phyloP scores from a whole-genome alignment of 202 grass and related monocot species.

The Miscanthus sacchariflorus region DNA sequence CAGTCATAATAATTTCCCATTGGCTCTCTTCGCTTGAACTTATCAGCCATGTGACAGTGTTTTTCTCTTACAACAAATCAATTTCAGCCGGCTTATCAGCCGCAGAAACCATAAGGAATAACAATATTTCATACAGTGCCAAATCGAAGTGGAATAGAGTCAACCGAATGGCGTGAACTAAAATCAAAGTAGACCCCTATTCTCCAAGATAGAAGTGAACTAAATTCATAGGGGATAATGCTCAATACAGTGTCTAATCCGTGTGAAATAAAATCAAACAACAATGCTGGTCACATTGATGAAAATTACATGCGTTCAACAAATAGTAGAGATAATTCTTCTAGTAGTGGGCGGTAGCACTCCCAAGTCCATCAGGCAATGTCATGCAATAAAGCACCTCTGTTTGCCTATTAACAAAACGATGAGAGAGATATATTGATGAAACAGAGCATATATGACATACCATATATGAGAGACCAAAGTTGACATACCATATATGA shows the following conservation, averaged over 20 bases:
- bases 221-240: background rate
- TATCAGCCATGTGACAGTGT: too few relatives aligned
- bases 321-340: background rate
- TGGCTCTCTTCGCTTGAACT: too few relatives aligned
- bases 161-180: background rate
- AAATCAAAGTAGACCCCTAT: background rate
- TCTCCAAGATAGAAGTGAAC: background rate
- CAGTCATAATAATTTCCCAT: background rate
- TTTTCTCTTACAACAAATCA: too few relatives aligned
- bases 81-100: too few relatives aligned
- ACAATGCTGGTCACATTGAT: background rate
- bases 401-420: too few relatives aligned
- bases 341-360: background rate
- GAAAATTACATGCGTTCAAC: background rate
- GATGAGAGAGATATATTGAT: background rate
- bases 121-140: background rate
- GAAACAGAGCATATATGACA: background rate
- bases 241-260: background rate
- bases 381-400: too few relatives aligned
- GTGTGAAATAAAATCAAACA: background rate
- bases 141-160: background rate
- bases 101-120: too few relatives aligned
- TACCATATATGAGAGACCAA: background rate
- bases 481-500: too few relatives aligned
- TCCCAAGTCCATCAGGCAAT: background rate